Evolutionary conservation across 2,329 filamentous ascomycete genomes (phyloP), one percentile per base, ranked within the genome.

Genomic region (Trichoderma semiorbis): DNA sequence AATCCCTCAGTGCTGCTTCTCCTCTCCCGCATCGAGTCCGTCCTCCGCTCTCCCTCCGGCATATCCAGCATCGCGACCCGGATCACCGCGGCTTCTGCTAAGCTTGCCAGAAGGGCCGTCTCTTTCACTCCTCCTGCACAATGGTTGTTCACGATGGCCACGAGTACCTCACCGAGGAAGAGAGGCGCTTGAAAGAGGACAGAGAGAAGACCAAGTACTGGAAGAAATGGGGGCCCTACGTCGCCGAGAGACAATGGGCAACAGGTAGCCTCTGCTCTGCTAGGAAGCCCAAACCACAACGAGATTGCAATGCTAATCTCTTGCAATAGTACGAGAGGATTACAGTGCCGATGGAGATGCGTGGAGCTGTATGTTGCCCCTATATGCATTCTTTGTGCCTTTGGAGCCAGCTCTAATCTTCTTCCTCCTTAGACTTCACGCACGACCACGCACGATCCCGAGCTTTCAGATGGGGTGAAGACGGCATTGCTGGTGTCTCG

Each of bases 141-240:
- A 98, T 98, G 95, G 95, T 97, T 80, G 88, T 97, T 79, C 91
- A 96, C 79, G 94, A 97, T 82, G 90, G 92, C 79, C 90, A 96
- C 83, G 93, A 96, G 80, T 95, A 94, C 82, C 88, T 95, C 79
- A 94, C 92, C 73, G 91, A 93, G 82, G 95, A 98, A 84, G 95
- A 98, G 86, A 92, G 92, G 82, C 92, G 96, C 64, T 88, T 98
- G 76, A 92, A 92, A 79, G 90, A 97, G 79, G 95, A 98, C 82
- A 89, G 91, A 72, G 89, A 95, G 75, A 91, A 91, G 74, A 88
- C 84, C 75, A 95, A 93, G 81, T 98, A 98, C 85, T 98, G 95
- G 95, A 98, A 98, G 89, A 94, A 92, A 90, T 98, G 95, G 94
- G 95, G 95, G 70, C 92, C 95, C 28, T 98, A 98, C 79, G 91